phyloP scores from a whole-genome alignment of 257 asterid species.

The Nemophila menziesii region DNA sequence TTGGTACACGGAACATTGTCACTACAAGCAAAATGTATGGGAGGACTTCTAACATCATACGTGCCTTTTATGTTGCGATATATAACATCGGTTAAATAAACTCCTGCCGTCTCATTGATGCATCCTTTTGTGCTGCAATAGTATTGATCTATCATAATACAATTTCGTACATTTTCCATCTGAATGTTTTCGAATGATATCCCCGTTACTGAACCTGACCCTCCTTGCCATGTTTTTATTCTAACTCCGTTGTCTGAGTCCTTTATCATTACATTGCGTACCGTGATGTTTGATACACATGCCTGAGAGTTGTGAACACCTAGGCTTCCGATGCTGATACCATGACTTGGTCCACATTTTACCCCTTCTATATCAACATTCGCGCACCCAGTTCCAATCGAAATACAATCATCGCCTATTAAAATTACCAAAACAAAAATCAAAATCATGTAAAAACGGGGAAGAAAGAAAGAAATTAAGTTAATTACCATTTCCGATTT shows the following conservation, averaged over 20 bases:
- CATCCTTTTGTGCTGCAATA: constrained; percentile 77
- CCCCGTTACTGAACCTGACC: constrained; percentile 71
- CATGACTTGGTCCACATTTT: constrained; percentile 96
- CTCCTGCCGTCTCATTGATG: constrained; percentile 71
- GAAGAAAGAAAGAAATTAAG: background rate
- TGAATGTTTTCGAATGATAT: constrained; percentile 71
- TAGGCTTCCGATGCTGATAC: constrained; percentile 95
- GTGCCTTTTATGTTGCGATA: constrained; percentile 82
- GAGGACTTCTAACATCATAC: constrained; percentile 72
- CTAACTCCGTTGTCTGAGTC: constrained; percentile 79
- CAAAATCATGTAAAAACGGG: background rate
- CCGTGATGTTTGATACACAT: constrained; percentile 75
- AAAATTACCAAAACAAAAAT: background rate
- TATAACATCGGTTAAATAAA: constrained; percentile 45
- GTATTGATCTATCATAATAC: constrained; percentile 83
- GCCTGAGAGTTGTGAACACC: constrained; percentile 76
- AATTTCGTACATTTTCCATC: constrained; percentile 80
- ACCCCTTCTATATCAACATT: constrained; percentile 76
- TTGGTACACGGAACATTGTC: constrained; percentile 79
- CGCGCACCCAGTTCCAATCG: constrained; percentile 83
- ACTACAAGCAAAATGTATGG: constrained; percentile 93
- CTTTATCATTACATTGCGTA: constrained; percentile 48
- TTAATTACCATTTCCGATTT: constrained; percentile 52
- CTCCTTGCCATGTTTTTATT: constrained; percentile 99
- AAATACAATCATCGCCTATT: constrained; percentile 91